Percentiles rank a stretch among this genome's conserved stretches.
phyloP scores from a whole-genome alignment of 805 yeast species.

The Ogataea glucozyma region DNA sequence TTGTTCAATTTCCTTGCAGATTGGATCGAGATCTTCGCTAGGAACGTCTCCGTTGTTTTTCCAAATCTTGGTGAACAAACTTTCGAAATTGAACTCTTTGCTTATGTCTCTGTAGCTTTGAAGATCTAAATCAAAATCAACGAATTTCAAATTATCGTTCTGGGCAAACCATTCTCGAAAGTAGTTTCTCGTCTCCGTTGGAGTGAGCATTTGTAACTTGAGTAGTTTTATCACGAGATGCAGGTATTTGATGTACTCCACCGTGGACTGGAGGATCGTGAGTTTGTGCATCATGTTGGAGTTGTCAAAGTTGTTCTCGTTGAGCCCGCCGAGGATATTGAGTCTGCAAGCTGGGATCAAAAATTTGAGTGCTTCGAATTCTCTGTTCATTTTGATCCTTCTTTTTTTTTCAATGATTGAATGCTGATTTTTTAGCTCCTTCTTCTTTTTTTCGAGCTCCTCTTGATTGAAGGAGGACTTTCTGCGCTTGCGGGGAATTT shows the following conservation, averaged over 20 bases:
- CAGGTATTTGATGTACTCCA: constrained; percentile 72
- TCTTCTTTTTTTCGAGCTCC: constrained; percentile 42
- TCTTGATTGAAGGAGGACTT: constrained; percentile 28
- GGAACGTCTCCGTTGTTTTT: constrained; percentile 31
- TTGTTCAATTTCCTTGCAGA: constrained; percentile 24
- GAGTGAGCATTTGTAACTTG: constrained; percentile 41
- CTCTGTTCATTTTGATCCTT: constrained; percentile 75
- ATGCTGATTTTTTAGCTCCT: constrained; percentile 60
- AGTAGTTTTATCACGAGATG: constrained; percentile 59
- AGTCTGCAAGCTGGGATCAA: constrained; percentile 77
- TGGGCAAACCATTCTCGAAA: constrained; percentile 32
- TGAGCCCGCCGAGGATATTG: constrained; percentile 35
- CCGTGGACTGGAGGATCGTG: constrained; percentile 79
- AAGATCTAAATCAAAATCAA: constrained; percentile 56
- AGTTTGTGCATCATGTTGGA: constrained; percentile 64
- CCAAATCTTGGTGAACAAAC: constrained; percentile 33
- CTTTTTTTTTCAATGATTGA: constrained; percentile 80
- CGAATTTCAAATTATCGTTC: constrained; percentile 47
- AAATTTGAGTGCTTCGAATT: constrained; percentile 76
- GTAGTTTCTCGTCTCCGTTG: constrained; percentile 24
- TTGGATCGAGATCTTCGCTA: constrained; percentile 29
- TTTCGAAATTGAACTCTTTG: constrained; percentile 52
- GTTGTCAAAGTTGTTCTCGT: constrained; percentile 32
- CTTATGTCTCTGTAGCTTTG: constrained; percentile 62
- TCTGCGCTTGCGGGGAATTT: constrained; percentile 26